phyloP scores from a whole-genome alignment of 768 basidiomycete genomes.

The Suillus placidus region DNA sequence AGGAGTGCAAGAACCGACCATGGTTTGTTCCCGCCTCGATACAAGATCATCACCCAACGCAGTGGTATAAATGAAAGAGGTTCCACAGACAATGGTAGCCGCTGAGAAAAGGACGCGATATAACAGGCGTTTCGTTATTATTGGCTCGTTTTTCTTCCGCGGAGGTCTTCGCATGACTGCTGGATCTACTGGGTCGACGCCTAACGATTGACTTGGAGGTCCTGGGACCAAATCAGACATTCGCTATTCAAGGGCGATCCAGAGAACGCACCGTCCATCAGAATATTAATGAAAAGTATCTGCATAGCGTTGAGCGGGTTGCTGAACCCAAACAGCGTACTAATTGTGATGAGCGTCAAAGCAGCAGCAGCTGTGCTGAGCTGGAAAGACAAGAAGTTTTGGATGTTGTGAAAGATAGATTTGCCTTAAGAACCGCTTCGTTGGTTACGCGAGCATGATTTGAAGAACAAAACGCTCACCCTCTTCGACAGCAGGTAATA shows the following conservation, averaged over 20 bases:
- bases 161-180: conserved; percentile 93
- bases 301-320: conserved; percentile 99
- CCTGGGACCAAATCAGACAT: conserved; percentile 45
- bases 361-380: conserved; percentile 97
- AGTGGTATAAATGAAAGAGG: conserved; percentile 83
- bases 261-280: conserved; percentile 83
- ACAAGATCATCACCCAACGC: conserved; percentile 83
- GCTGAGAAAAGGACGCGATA: conserved; percentile 91
- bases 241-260: neutral
- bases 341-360: conserved; percentile 90
- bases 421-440: conserved; percentile 55
- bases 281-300: conserved; percentile 98
- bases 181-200: conserved; percentile 94
- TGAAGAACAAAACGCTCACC: conserved; percentile 43
- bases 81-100: conserved; percentile 86
- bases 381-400: conserved; percentile 97
- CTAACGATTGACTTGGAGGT: conserved; percentile 92
- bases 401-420: conserved; percentile 99
- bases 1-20: conserved; percentile 57
- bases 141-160: conserved; percentile 88
- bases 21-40: conserved; percentile 90
- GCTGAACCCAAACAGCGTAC: conserved; percentile 84
- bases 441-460: neutral
- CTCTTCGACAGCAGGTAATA: conserved; percentile 93
- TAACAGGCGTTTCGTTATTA: conserved; percentile 75